Percentiles rank a stretch among this genome's conserved stretches.
Conservation (phyloP, 2,329 filamentous ascomycete species). For the Xylaria sp. region DNA sequence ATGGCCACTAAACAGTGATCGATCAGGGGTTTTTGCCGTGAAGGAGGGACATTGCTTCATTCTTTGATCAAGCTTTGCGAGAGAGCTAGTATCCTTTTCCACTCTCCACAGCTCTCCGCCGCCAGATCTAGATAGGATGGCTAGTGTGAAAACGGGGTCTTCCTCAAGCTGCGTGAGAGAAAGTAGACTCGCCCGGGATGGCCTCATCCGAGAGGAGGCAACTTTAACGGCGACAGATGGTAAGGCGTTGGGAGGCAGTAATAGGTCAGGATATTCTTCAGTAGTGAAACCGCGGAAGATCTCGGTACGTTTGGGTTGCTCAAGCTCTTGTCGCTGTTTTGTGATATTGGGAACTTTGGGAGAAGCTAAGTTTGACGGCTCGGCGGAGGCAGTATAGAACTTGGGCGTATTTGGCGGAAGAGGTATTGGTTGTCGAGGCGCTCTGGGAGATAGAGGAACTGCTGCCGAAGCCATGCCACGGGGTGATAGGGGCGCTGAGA, state of each 20-base stretch:
- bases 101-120: slow-evolving; percentile 88
- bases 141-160: slow-evolving; percentile 92
- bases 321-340: slow-evolving; percentile 49
- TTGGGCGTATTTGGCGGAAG: slow-evolving; percentile 76
- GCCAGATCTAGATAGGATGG: slow-evolving; percentile 81
- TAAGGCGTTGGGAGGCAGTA: slow-evolving; percentile 88
- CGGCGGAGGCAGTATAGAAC: slow-evolving; percentile 63
- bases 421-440: slow-evolving; percentile 77
- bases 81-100: slow-evolving; percentile 87
- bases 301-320: slow-evolving; percentile 55
- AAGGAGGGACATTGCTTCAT: slow-evolving; percentile 80
- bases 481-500: slow-evolving; percentile 76
- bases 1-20: slow-evolving; percentile 88
- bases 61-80: slow-evolving; percentile 83
- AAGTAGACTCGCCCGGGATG: slow-evolving; percentile 85
- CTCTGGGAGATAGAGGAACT: slow-evolving; percentile 74
- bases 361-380: slow-evolving; percentile 52
- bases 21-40: slow-evolving; percentile 81
- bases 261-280: slow-evolving; percentile 85
- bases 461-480: slow-evolving; percentile 59
- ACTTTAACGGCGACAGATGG: slow-evolving; percentile 87
- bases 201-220: slow-evolving; percentile 93
- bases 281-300: slow-evolving; percentile 83
- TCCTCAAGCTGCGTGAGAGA: slow-evolving; percentile 84
- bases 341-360: slow-evolving; percentile 55